phyloP scores from a whole-genome alignment of 1,284 basidiomycete species.

The Cryptococcus sp. region DNA sequence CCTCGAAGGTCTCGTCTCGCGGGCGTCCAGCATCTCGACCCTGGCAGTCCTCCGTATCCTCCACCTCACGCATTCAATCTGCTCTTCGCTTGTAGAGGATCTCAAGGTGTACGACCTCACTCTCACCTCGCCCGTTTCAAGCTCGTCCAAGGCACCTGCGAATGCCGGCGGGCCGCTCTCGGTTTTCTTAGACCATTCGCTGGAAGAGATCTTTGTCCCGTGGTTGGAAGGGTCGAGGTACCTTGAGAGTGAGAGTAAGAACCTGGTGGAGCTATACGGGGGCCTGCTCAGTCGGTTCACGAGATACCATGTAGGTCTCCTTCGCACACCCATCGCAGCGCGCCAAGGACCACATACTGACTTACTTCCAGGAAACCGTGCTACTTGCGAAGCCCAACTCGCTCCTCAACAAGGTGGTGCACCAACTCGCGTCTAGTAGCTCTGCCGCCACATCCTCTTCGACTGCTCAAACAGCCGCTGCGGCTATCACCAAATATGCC shows the following conservation, averaged over 20 bases:
- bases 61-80: constrained; percentile 79
- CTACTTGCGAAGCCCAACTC: constrained; percentile 78
- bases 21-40: constrained; percentile 70
- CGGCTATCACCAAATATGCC: constrained; percentile 63
- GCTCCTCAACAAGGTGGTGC: constrained; percentile 87
- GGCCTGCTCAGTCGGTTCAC: constrained; percentile 73
- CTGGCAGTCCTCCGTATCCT: constrained; percentile 88
- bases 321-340: neutral
- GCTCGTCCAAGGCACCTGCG: constrained; percentile 13
- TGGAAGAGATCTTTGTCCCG: constrained; percentile 94
- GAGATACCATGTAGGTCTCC: constrained; percentile 77
- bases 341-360: neutral
- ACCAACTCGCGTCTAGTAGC: constrained; percentile 76
- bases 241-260: constrained; percentile 86
- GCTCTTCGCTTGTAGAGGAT: constrained; percentile 79
- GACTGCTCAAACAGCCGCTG: constrained; percentile 59
- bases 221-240: constrained; percentile 91
- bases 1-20: constrained; percentile 77
- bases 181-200: constrained; percentile 85
- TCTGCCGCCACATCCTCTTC: constrained; percentile 58
- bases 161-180: constrained; percentile 54
- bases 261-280: constrained; percentile 77
- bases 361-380: constrained; percentile 59
- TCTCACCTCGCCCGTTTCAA: constrained; percentile 43
- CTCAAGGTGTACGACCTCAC: constrained; percentile 87